Evolutionary conservation across 140 eudicot species (phyloP), one percentile per base, ranked within the genome.

Genomic region (Bidens hawaiensis): DNA sequence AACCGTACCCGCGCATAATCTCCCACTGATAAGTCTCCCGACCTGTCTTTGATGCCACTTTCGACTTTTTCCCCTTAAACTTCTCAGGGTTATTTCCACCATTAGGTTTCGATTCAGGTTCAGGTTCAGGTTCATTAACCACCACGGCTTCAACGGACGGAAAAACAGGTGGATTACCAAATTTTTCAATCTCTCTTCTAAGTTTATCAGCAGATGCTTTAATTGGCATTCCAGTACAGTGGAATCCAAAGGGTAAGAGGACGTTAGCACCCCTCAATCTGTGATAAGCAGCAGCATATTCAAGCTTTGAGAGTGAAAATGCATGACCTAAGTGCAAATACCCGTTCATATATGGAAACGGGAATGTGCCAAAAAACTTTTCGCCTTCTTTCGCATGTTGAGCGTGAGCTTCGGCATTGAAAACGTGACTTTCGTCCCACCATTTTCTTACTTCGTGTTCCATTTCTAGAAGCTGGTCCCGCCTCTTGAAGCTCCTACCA

Each of bases 331-430:
- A n/a, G n/a, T n/a, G n/a, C n/a, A n/a, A n/a, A n/a, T n/a, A 78
- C 4, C 97, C 97, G n/a, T 89, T 89, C 97, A 89, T 89, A 48
- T 89, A 89, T 0, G 97, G 97, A 56, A 85, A 85, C 1, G 97
- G 97, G 43, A 89, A 89, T 60, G 81, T 85, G 6, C 97, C 97
- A 34, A 69, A 89, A 60, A 88, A 88, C 85, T 88, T 88, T 16
- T 85, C 90, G 3, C 90, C 88, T 1, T 59, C 73, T 63, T 75
- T 76, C 4, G 96, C 90, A 13, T 69, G 77, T 33, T 72, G 60
- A 12, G 75, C 86, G 17, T 67, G 74, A 34, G 95, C 75, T 26
- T 85, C 95, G 21, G 97, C 79, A 47, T 48, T 49, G 48, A 89
- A 89, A 26, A 89, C 91, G 24, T 79, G 79, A 30, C 62, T 51